Evolutionary conservation across 176 grass and related monocot species (phyloP).

Genomic region (Musa troglodytarum): DNA sequence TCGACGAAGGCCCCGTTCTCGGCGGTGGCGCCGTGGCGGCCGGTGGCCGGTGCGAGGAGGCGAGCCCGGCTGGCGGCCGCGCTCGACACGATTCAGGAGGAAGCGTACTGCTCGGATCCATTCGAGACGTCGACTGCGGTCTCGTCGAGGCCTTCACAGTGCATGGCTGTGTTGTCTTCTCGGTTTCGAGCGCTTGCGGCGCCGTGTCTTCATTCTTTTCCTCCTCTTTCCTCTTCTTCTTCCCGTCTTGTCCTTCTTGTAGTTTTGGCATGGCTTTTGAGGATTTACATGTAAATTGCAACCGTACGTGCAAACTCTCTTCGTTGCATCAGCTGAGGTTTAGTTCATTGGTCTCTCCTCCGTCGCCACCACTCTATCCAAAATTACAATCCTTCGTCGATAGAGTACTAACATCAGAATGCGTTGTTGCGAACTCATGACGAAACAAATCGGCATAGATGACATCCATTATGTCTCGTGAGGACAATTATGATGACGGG

Average conservation of each 20-base stretch:
- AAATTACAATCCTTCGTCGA: too few relatives aligned
- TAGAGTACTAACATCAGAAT: too few relatives aligned
- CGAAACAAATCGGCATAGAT: too few relatives aligned
- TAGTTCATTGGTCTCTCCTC: too few relatives aligned
- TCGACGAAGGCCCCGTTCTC: not conserved
- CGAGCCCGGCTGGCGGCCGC: not conserved
- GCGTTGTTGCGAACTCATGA: too few relatives aligned
- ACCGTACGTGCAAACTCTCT: not conserved
- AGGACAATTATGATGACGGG: too few relatives aligned
- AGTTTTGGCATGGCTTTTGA: not conserved
- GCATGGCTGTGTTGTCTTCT: too few relatives aligned
- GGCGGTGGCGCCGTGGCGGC: slow-evolving; percentile 1
- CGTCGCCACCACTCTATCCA: too few relatives aligned
- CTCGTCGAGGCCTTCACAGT: not conserved
- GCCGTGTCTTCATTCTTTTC: not conserved
- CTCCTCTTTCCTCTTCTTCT: not conserved
- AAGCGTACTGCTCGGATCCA: not conserved
- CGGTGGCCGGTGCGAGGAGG: not conserved
- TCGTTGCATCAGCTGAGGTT: too few relatives aligned
- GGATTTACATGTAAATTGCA: not conserved
- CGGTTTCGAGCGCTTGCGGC: not conserved
- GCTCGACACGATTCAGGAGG: not conserved
- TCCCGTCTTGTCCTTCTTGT: not conserved
- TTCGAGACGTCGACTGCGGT: too few relatives aligned
- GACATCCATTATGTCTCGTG: too few relatives aligned